These are phyloP conservation scores for Russula compacta DNA, from an alignment of 768 basidiomycete genomes.

Conservation along the genomic window DNA sequence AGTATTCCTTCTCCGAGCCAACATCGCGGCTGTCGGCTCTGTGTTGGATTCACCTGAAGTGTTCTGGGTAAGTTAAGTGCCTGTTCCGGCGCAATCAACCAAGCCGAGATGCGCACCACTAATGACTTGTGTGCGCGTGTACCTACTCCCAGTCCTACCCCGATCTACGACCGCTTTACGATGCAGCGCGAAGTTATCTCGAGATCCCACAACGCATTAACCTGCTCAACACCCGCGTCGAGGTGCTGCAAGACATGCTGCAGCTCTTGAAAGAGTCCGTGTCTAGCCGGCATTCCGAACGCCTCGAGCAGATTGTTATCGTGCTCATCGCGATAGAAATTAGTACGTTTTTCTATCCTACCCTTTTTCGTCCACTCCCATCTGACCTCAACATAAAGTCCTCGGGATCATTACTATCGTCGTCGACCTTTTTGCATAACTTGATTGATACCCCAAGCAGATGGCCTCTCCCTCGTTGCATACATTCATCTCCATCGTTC, in stretches of 20 bases:
- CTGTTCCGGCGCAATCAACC: slow-evolving; percentile 9
- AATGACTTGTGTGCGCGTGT: background rate
- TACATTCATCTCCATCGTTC: slow-evolving; percentile 1
- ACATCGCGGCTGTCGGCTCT: slow-evolving; percentile 92
- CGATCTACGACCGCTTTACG: slow-evolving; percentile 90
- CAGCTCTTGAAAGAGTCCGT: slow-evolving; percentile 92
- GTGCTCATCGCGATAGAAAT: slow-evolving; percentile 85
- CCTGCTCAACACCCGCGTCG: slow-evolving; percentile 86
- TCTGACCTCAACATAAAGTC: slow-evolving; percentile 34
- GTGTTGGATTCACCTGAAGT: slow-evolving; percentile 96
- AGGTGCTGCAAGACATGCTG: slow-evolving; percentile 95
- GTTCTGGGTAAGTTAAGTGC: slow-evolving; percentile 64
- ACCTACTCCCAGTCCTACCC: slow-evolving; percentile 67
- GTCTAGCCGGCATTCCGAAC: slow-evolving; percentile 81
- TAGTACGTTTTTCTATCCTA: slow-evolving; percentile 34
- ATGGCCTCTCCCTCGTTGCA: background rate
- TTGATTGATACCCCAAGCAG: background rate
- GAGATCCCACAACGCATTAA: slow-evolving; percentile 93
- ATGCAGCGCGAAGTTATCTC: slow-evolving; percentile 86
- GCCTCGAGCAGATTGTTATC: slow-evolving; percentile 89
- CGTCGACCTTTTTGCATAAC: slow-evolving; percentile 52
- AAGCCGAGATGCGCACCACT: slow-evolving; percentile 17
- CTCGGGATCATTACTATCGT: slow-evolving; percentile 87
- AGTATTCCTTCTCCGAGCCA: slow-evolving; percentile 85
- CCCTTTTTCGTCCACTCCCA: background rate